Evolutionary conservation across 2,329 filamentous ascomycete species (phyloP), one percentile per base, ranked within the genome.

Genomic region (Sclerotinia subarctica): DNA sequence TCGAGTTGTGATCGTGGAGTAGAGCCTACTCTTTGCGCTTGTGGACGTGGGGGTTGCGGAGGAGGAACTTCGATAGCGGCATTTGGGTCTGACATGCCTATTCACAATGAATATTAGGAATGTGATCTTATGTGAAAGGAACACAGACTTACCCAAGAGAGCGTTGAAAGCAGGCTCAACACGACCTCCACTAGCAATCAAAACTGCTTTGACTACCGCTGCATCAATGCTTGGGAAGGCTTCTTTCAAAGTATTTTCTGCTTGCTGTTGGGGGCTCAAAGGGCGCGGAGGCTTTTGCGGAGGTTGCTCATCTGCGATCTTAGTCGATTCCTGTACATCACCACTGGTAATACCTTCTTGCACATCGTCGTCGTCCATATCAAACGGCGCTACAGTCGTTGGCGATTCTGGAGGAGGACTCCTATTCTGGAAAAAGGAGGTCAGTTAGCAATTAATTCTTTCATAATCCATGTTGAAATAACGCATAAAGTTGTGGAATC

Each of bases 151-250:
- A 92, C 92, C 91, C 56, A 99, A 84, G 54, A 99, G 85, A 47
- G 95, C 95, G 80, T 97, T 95, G 81, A 99, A 99, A 19, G 95
- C 94, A 44, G 93, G 91, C 79, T 99, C 95, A 59, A 98, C 89
- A 75, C 90, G 88, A 69, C 94, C 94, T 69, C 89, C 85, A 78
- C 95, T 98, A 19, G 95, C 95, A 32, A 86, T 85, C 72, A 99
- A 81, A 0, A 99, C 91, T 42, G 95, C 95, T 79, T 90, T 96
- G 78, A 99, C 86, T 58, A 99, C 90, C 56, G 87, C 79, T 10
- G 81, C 78, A 66, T 99, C 95, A 70, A 97, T 91, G 67, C 82
- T 85, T 0, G 95, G 95, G 75, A 99, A 99, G 0, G 95, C 95
- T 79, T 99, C 95, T 78, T 92, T 94, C 67, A 99, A 83, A 4